Evolutionary conservation across 2,329 filamentous ascomycete species (phyloP).

Genomic region (Fusarium keratoplasticum): DNA sequence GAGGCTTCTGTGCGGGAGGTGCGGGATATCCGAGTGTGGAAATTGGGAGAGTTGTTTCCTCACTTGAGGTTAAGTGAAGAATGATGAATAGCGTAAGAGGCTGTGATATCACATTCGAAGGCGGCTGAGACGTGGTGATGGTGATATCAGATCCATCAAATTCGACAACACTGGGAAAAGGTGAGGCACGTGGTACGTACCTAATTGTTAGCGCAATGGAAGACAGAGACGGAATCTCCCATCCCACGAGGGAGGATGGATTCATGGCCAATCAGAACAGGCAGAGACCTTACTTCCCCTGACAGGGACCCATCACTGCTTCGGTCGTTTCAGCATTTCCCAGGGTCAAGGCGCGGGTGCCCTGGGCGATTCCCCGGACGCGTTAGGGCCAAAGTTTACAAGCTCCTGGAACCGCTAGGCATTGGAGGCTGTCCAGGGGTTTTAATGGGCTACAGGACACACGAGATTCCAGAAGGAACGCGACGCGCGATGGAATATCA

Average conservation of each 20-base stretch:
- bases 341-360: slow-evolving; percentile 21
- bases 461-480: slow-evolving; percentile 8
- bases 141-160: background rate
- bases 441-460: slow-evolving; percentile 26
- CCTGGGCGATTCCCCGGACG: slow-evolving; percentile 30
- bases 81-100: background rate
- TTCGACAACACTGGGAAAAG: background rate
- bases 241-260: background rate
- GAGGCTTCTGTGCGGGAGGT: background rate
- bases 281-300: slow-evolving; percentile 14
- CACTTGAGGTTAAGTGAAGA: background rate
- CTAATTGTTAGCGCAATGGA: background rate
- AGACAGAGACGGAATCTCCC: background rate
- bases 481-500: background rate
- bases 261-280: slow-evolving; percentile 10
- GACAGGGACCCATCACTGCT: slow-evolving; percentile 21
- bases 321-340: slow-evolving; percentile 30
- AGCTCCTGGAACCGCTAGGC: slow-evolving; percentile 30
- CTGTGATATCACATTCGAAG: background rate
- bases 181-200: background rate
- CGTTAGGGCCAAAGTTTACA: slow-evolving; percentile 29
- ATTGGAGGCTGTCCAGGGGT: slow-evolving; percentile 26
- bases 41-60: background rate
- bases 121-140: slow-evolving; percentile 6
- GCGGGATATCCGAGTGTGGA: background rate